Percentiles rank a stretch among this genome's conserved stretches.
These are phyloP conservation scores for Prototheca wickerhamii DNA, from an alignment of 163 green algal species.

Conservation along the genomic window DNA sequence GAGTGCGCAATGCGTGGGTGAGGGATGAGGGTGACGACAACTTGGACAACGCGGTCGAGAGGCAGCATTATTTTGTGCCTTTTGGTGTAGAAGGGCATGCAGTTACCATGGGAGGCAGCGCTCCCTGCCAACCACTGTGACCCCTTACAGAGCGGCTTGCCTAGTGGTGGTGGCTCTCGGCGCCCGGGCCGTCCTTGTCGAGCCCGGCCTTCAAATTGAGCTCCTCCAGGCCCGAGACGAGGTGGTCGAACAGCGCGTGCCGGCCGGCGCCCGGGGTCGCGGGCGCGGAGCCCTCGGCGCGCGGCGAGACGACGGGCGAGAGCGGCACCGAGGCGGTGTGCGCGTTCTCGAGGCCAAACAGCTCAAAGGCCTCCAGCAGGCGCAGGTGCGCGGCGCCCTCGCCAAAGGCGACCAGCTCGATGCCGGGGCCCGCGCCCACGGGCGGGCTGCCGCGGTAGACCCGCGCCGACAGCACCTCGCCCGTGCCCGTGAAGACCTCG, in stretches of 20 bases:
- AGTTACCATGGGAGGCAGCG: no score
- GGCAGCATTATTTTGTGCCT: no score
- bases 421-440: slow-evolving; percentile 37
- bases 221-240: neutral
- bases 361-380: slow-evolving; percentile 40
- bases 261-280: neutral
- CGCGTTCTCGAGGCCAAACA: slow-evolving; percentile 16
- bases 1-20: no score
- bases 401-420: slow-evolving; percentile 62
- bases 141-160: no score
- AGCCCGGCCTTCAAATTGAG: no score
- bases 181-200: no score
- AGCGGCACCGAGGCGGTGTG: neutral
- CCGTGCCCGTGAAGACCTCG: slow-evolving; percentile 52
- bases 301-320: slow-evolving; percentile 2
- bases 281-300: neutral
- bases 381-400: slow-evolving; percentile 35
- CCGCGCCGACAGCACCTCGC: slow-evolving; percentile 64
- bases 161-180: no score
- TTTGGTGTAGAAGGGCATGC: no score
- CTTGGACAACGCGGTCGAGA: no score
- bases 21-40: no score
- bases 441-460: slow-evolving; percentile 61
- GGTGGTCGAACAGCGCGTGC: slow-evolving; percentile 11
- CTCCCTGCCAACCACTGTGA: no score